Evolutionary conservation across 495 filamentous ascomycete genomes (phyloP).

Genomic region (Hypoxylon trugodes): DNA sequence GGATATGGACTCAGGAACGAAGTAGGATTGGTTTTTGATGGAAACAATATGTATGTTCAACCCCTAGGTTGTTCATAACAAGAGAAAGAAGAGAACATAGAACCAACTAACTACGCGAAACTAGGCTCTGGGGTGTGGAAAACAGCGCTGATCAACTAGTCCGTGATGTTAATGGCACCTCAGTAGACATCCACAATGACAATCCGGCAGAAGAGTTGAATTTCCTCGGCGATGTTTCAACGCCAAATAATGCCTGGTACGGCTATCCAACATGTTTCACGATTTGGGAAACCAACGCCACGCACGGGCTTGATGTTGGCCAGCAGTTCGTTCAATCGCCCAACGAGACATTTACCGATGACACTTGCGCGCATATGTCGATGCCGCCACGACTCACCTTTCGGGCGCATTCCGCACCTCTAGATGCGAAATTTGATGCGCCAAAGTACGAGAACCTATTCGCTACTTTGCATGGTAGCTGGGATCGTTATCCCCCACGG

Average conservation of each 20-base stretch:
- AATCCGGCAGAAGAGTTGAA: constrained; percentile 83
- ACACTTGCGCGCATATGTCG: constrained; percentile 50
- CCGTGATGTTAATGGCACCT: constrained; percentile 49
- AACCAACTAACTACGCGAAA: constrained; percentile 61
- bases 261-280: constrained; percentile 78
- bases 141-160: constrained; percentile 73
- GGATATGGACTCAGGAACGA: constrained; percentile 79
- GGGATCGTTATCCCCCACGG: constrained; percentile 63
- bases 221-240: constrained; percentile 69
- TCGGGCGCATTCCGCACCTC: constrained; percentile 66
- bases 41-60: constrained; percentile 39
- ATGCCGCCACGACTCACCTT: constrained; percentile 63
- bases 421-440: constrained; percentile 65
- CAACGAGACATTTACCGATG: constrained; percentile 51
- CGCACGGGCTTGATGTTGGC: constrained; percentile 40
- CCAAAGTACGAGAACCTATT: constrained; percentile 41
- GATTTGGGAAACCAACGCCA: constrained; percentile 57
- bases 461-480: constrained; percentile 57
- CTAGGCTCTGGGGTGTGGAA: constrained; percentile 73
- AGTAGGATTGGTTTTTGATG: constrained; percentile 65
- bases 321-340: constrained; percentile 49
- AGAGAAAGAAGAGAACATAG: neutral
- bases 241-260: constrained; percentile 58
- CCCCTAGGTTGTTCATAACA: neutral
- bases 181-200: constrained; percentile 68